These are phyloP conservation scores for Amauroascus verrucosus DNA, from an alignment of 2,329 filamentous ascomycete species.

Conservation along the genomic window DNA sequence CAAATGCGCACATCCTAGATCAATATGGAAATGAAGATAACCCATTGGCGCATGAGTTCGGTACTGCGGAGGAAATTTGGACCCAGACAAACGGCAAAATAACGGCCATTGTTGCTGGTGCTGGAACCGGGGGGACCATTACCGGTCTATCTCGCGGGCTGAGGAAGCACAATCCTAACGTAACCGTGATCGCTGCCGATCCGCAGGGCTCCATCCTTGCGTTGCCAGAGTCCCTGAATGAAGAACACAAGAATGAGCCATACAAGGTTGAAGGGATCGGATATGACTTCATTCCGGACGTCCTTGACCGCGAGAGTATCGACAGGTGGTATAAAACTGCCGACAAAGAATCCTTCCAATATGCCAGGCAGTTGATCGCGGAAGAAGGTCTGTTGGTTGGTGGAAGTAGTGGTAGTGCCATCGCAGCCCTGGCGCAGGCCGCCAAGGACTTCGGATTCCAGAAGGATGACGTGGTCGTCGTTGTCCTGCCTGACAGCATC, in stretches of 20 bases:
- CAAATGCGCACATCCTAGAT: slow-evolving; percentile 92
- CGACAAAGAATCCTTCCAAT: slow-evolving; percentile 80
- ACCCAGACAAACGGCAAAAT: slow-evolving; percentile 74
- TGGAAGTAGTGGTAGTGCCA: slow-evolving; percentile 84
- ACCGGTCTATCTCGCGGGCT: slow-evolving; percentile 78
- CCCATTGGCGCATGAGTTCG: slow-evolving; percentile 82
- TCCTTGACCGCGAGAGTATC: slow-evolving; percentile 67
- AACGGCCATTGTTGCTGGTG: slow-evolving; percentile 75
- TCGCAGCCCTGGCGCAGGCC: slow-evolving; percentile 69
- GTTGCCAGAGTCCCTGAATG: slow-evolving; percentile 66
- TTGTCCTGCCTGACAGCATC: slow-evolving; percentile 89
- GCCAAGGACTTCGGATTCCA: slow-evolving; percentile 65
- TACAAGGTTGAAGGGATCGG: slow-evolving; percentile 99
- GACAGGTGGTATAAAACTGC: slow-evolving; percentile 99
- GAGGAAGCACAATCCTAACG: slow-evolving; percentile 70
- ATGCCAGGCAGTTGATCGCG: slow-evolving; percentile 78
- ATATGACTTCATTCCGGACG: slow-evolving; percentile 95
- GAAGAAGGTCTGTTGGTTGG: slow-evolving; percentile 92
- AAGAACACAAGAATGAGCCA: slow-evolving; percentile 65
- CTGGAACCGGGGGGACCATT: slow-evolving; percentile 91
- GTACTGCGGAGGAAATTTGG: slow-evolving; percentile 96
- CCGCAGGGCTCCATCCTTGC: slow-evolving; percentile 87
- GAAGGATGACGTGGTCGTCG: slow-evolving; percentile 79
- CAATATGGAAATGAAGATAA: slow-evolving; percentile 92
- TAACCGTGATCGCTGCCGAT: slow-evolving; percentile 88